Conservation (phyloP, 331 rosid species). For the Quercus phellos region DNA sequence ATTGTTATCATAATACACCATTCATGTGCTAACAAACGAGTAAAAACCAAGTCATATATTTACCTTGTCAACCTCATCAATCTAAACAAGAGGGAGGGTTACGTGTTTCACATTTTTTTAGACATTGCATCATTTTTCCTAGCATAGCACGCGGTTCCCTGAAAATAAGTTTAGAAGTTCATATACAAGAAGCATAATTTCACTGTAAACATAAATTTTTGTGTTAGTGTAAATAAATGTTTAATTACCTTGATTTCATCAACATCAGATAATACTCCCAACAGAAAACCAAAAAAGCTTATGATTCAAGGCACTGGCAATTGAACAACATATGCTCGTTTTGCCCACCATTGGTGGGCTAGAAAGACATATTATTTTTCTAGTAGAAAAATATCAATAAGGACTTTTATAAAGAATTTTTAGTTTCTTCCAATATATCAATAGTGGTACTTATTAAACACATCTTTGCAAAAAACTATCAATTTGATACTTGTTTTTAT, state of each 20-base stretch:
- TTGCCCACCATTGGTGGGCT: conserved; percentile 92
- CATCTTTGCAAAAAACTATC: too few relatives aligned
- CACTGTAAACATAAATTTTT: background rate
- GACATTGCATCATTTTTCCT: conserved; percentile 99
- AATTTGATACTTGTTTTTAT: too few relatives aligned
- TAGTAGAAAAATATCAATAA: conserved; percentile 31
- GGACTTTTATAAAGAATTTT: too few relatives aligned
- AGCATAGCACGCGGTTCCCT: conserved; percentile 99
- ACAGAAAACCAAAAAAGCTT: conserved; percentile 47
- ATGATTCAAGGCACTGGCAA: conserved; percentile 51
- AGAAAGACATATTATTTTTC: conserved; percentile 95
- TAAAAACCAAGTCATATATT: background rate
- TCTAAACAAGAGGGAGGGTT: conserved; percentile 97
- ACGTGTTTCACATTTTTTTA: conserved; percentile 88
- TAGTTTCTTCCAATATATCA: too few relatives aligned
- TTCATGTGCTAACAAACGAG: background rate
- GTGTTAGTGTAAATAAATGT: background rate
- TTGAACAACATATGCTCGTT: conserved; percentile 53
- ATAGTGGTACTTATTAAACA: too few relatives aligned
- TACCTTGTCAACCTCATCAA: conserved; percentile 98
- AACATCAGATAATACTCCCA: conserved; percentile 52
- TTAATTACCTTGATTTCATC: conserved; percentile 49
- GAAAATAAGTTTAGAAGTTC: conserved; percentile 26
- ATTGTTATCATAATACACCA: background rate
- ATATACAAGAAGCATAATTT: conserved; percentile 7